Evolutionary conservation across 306 rosid genomes (phyloP), one percentile per base, ranked within the genome.

Genomic region (Acacia confusa): DNA sequence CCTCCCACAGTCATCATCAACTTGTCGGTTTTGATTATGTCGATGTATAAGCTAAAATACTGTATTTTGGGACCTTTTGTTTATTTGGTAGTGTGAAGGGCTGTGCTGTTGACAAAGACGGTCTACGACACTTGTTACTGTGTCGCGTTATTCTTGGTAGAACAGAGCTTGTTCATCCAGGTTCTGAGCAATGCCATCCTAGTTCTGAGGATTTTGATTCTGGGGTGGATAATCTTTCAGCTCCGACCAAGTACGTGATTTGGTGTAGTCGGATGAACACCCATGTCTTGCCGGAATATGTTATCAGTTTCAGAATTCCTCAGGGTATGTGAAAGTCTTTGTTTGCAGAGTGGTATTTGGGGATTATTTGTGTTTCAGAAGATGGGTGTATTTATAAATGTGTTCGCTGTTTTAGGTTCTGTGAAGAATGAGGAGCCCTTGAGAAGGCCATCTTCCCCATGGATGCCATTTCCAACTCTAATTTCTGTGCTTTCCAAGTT

Each of bases 111-210:
- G 96, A 91, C 53, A 70, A 76, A 66, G 91, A 88, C 68, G 97
- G 95, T 47, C 32, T 92, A 25, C 80, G 96, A 69, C 97, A 95
- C 83, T 72, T 90, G 72, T 8, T 95, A 48, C 86, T 95, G 28
- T 92, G 98, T 75, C 95, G 97, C 52, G 97, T 92, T 11, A 88
- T 92, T 85, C 24, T 95, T 71, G 99, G 99, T 40, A 93, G 86
- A 76, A 16, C 81, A 5, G 99, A 92, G 77, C 30, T 88, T 80
- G 93, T 95, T 7, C 41, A 38, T 6, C 72, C 83, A 20, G 93
- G 82, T 20, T 85, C 89, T 34, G 44, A 87, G 16, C 99, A 95
- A 87, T 86, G 83, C 28, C 88, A 85, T 79, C 98, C 99, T 8
- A 88, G 91, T 53, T 81, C 85, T 3, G 87, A 85, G 7, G 90